Evolutionary conservation across 805 yeast species (phyloP).

Genomic region (Kodamaea nitidulidarum): DNA sequence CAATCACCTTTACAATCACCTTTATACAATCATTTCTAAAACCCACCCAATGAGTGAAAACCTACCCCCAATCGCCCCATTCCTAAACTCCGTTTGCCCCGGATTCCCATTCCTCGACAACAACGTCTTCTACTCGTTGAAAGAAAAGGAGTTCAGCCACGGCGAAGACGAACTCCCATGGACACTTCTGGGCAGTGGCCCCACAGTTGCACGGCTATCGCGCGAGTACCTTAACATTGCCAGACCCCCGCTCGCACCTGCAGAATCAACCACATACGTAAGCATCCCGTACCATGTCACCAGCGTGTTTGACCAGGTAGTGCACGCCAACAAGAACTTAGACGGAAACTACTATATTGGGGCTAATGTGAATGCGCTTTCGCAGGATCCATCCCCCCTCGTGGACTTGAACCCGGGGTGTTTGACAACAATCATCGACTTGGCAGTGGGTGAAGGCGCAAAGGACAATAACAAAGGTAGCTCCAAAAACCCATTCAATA

Average conservation of each 20-base stretch:
- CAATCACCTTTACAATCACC: too few relatives aligned
- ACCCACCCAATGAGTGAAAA: not conserved
- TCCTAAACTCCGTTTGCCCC: slow-evolving; percentile 36
- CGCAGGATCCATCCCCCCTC: slow-evolving; percentile 48
- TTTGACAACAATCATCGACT: slow-evolving; percentile 18
- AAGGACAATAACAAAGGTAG: slow-evolving; percentile 20
- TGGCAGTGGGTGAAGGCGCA: slow-evolving; percentile 3
- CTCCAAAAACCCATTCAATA: slow-evolving; percentile 15
- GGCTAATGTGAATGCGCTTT: slow-evolving; percentile 49
- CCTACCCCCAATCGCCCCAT: slow-evolving; percentile 13
- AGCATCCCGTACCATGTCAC: slow-evolving; percentile 49
- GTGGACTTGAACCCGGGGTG: slow-evolving; percentile 58
- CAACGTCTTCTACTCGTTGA: slow-evolving; percentile 30
- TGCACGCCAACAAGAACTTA: slow-evolving; percentile 32
- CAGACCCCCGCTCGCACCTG: slow-evolving; percentile 30
- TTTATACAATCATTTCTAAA: too few relatives aligned
- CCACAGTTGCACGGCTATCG: slow-evolving; percentile 13
- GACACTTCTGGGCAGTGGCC: slow-evolving; percentile 11
- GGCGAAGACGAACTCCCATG: slow-evolving; percentile 23
- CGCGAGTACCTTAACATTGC: slow-evolving; percentile 32
- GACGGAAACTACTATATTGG: slow-evolving; percentile 48
- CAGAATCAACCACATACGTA: slow-evolving; percentile 50
- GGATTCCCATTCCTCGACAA: slow-evolving; percentile 30
- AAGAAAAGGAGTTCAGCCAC: slow-evolving; percentile 10
- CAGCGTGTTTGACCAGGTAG: slow-evolving; percentile 33